These are phyloP conservation scores for Rubroboletus satanas DNA, from an alignment of 768 basidiomycete species.

Conservation along the genomic window DNA sequence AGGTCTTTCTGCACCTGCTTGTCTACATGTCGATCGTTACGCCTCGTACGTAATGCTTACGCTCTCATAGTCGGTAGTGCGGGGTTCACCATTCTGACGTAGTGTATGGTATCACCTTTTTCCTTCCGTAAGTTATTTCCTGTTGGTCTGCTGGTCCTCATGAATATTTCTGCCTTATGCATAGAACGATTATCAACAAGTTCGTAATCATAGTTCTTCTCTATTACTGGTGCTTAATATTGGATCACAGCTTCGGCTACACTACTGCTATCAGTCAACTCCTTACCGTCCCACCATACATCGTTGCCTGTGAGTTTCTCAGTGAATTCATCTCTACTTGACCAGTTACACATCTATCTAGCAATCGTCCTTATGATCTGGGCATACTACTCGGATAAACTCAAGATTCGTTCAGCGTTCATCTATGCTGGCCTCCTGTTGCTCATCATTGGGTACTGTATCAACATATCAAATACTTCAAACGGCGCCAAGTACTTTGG, in stretches of 20 bases:
- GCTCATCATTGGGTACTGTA: conserved; percentile 55
- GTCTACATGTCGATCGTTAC: conserved; percentile 47
- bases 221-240: not conserved
- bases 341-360: conserved; percentile 18
- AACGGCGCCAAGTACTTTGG: conserved; percentile 67
- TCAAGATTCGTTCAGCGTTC: conserved; percentile 54
- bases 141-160: not conserved
- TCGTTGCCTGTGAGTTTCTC: conserved; percentile 51
- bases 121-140: conserved; percentile 53
- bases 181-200: conserved; percentile 58
- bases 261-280: conserved; percentile 54
- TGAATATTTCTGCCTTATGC: not conserved
- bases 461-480: conserved; percentile 55
- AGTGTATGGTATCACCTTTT: conserved; percentile 71
- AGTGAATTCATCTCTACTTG: not conserved
- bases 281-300: conserved; percentile 65
- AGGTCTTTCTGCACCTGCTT: conserved; percentile 33
- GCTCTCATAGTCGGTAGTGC: not conserved
- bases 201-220: conserved; percentile 12
- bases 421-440: conserved; percentile 49
- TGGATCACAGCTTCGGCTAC: conserved; percentile 51
- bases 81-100: conserved; percentile 1
- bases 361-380: conserved; percentile 51
- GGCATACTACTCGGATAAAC: conserved; percentile 56
- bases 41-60: conserved; percentile 45